Conservation (phyloP, 2,329 filamentous ascomycete species). For the Exophiala mesophila region DNA sequence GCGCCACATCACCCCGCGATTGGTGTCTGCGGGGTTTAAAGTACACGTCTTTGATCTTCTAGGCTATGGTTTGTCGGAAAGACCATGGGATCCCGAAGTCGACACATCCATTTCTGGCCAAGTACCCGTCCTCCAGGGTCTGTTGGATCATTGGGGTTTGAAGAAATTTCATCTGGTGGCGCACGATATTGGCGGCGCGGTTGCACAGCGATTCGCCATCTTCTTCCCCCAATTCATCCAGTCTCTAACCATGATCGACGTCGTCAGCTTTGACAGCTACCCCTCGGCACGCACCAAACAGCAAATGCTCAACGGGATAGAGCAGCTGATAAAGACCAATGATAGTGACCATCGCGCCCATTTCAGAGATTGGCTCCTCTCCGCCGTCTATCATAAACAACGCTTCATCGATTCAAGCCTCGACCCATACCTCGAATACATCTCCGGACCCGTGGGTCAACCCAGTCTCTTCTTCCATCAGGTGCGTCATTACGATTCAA, state of each 20-base stretch:
- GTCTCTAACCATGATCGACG: not conserved
- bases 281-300: constrained; percentile 1
- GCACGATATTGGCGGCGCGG: constrained; percentile 1
- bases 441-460: constrained; percentile 1
- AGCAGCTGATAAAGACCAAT: not conserved
- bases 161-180: not conserved
- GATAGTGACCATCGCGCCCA: not conserved
- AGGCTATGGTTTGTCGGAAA: not conserved
- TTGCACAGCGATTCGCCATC: constrained; percentile 1
- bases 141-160: not conserved
- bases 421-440: constrained; percentile 1
- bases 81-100: constrained; percentile 1
- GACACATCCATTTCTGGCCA: constrained; percentile 3
- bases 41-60: constrained; percentile 2
- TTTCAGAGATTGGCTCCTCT: constrained; percentile 1
- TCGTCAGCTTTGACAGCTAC: constrained; percentile 3
- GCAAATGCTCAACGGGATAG: not conserved
- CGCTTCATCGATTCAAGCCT: not conserved
- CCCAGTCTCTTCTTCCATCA: constrained; percentile 1
- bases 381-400: not conserved
- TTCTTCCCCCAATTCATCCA: not conserved
- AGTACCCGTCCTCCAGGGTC: not conserved
- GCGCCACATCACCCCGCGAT: not conserved
- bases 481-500: constrained; percentile 1
- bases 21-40: not conserved